Base-by-base conservation (phyloP, 2,329 filamentous ascomycete genomes). In the Chrysoporthe cubensis region DNA sequence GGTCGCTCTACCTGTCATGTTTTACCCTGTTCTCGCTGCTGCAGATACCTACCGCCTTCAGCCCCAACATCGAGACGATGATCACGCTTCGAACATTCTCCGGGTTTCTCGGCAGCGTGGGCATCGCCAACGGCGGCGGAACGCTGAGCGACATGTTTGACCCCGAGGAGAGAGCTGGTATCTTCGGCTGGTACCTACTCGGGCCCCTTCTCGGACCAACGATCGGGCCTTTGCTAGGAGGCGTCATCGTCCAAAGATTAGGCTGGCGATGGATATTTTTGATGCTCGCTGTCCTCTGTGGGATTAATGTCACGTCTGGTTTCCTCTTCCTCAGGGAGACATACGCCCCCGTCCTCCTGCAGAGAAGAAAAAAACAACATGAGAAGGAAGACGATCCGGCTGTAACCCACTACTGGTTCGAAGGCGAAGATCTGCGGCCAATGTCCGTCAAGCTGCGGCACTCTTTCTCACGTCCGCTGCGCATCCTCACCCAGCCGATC, bases 81-180 rank as follows among this genome's bases (percentile, higher is more conserved):
- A 63, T 67, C 26, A 57, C 56, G 2, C 59, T 69, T 13, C 62
- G 68, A 11, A 32, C 61, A 13, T 44, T 69, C 5, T 58, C 65
- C 2, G 68, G 68, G 3, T 67, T 67, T 32, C 58, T 68, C 21
- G 68, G 68, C 2, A 67, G 68, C 13, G 62, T 69, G 43, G 61
- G 65, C n/a, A 66, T 69, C 13, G 65, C 66, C n/a, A 67, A 65
- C 43, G 68, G 68, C 7, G 66, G 68, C 18, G 68, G 68, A 8
- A 65, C 65, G 1, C 66, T 69, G 18, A 69, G 65, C 21, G 68
- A 69, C n/a, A 69, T 68, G 66, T 68, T 68, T n/a, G 46, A 34
- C 21, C 37, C 67, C 34, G 59, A 66, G 9, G 67, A 68, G 52
- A 62, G 67, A 32, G 64, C 67, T 7, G 54, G 59, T 26, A 59